phyloP scores from a whole-genome alignment of 768 basidiomycete genomes.

The Boletellus ananiceps region DNA sequence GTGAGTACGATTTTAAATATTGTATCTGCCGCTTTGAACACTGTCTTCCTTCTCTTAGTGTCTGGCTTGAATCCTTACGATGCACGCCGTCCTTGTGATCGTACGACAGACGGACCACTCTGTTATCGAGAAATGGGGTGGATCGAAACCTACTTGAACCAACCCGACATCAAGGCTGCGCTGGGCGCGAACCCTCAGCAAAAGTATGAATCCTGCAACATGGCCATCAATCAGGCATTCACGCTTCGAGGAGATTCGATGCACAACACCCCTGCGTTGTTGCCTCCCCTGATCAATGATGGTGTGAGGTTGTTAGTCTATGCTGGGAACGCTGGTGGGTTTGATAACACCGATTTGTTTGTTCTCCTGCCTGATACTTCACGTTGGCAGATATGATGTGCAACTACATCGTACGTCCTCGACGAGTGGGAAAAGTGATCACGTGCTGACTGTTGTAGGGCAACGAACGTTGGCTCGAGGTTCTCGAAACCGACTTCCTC shows the following conservation, averaged over 20 bases:
- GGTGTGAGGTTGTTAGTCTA: slow-evolving; percentile 86
- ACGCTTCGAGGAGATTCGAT: slow-evolving; percentile 78
- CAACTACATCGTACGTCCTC: slow-evolving; percentile 61
- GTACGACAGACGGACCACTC: slow-evolving; percentile 58
- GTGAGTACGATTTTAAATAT: slow-evolving; percentile 37
- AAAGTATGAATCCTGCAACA: slow-evolving; percentile 70
- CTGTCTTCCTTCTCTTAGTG: slow-evolving; percentile 34
- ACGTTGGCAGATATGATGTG: slow-evolving; percentile 72
- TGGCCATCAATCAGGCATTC: slow-evolving; percentile 79
- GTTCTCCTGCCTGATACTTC: slow-evolving; percentile 11
- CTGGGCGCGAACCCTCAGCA: slow-evolving; percentile 63
- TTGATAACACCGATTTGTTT: neutral
- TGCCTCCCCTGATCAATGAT: slow-evolving; percentile 76
- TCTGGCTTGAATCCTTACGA: slow-evolving; percentile 88
- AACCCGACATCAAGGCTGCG: slow-evolving; percentile 67
- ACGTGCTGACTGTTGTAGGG: slow-evolving; percentile 40
- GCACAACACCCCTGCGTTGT: slow-evolving; percentile 73
- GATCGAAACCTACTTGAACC: slow-evolving; percentile 89
- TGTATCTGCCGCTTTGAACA: neutral
- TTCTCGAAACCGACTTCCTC: slow-evolving; percentile 57
- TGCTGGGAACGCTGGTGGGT: slow-evolving; percentile 76
- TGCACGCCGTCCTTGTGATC: slow-evolving; percentile 72
- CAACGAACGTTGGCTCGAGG: slow-evolving; percentile 71
- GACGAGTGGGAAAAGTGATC: neutral
- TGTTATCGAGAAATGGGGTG: slow-evolving; percentile 81